Evolutionary conservation across 768 basidiomycete species (phyloP).

Genomic region (Psilocybe subaeruginosa): DNA sequence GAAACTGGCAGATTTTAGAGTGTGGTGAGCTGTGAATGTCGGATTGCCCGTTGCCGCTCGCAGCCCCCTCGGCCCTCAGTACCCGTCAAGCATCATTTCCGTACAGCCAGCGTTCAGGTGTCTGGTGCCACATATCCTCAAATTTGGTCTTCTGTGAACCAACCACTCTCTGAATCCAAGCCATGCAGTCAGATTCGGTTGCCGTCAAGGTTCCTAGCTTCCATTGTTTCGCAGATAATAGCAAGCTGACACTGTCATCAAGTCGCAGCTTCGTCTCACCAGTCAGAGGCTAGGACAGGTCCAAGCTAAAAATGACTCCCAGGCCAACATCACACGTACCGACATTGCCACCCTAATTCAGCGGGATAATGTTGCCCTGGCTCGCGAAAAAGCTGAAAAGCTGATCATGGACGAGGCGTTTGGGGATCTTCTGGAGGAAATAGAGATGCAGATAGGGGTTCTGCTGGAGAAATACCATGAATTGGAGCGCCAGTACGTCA

Average conservation of each 20-base stretch:
- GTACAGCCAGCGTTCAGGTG: not conserved
- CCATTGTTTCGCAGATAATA: not conserved
- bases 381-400: constrained; percentile 74
- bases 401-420: constrained; percentile 64
- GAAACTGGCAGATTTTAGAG: not conserved
- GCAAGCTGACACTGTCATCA: constrained; percentile 5
- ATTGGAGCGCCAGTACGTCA: constrained; percentile 50
- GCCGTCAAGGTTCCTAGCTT: constrained; percentile 35
- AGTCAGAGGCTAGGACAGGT: constrained; percentile 70
- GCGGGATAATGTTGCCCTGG: constrained; percentile 61
- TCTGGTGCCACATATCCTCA: not conserved
- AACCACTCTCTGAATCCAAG: not conserved
- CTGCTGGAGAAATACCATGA: constrained; percentile 62
- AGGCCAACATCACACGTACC: constrained; percentile 60
- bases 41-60: not conserved
- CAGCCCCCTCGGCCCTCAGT: not conserved
- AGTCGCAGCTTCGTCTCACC: constrained; percentile 68
- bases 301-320: constrained; percentile 70
- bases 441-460: constrained; percentile 70
- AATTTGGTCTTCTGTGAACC: not conserved
- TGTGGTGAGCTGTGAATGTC: not conserved
- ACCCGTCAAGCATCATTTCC: not conserved
- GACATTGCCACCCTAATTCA: constrained; percentile 71
- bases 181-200: constrained; percentile 36
- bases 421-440: constrained; percentile 62